Conservation (phyloP, 73 alveolate genomes). For the Stentor roeselii region DNA sequence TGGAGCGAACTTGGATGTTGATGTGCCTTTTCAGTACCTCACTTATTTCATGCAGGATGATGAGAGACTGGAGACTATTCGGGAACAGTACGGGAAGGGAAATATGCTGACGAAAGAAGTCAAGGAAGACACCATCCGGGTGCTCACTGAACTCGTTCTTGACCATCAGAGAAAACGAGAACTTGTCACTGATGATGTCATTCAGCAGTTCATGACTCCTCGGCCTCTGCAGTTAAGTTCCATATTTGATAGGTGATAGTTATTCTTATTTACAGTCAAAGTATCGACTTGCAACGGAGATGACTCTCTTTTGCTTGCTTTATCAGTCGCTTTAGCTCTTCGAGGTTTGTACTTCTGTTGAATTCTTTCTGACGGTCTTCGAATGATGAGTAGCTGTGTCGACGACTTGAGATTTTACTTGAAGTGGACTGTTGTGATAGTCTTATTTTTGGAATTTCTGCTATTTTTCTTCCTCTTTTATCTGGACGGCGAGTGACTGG, state of each 20-base stretch:
- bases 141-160: conserved; percentile 53
- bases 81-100: conserved; percentile 85
- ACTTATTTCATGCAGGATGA: conserved; percentile 97
- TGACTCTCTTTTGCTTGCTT: background rate
- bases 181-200: conserved; percentile 72
- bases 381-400: background rate
- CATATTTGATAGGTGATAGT: background rate
- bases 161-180: conserved; percentile 70
- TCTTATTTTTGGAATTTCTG: no score
- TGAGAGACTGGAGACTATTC: conserved; percentile 82
- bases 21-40: conserved; percentile 80
- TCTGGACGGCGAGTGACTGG: background rate
- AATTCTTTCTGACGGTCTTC: background rate
- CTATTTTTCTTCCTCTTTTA: no score
- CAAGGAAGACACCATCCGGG: conserved; percentile 72
- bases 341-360: background rate
- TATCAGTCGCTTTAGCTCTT: background rate
- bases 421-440: background rate
- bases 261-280: background rate
- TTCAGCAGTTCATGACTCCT: conserved; percentile 47
- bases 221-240: background rate
- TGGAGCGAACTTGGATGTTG: conserved; percentile 96
- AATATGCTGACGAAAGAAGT: conserved; percentile 95
- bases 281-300: background rate
- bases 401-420: background rate